Percentiles rank a stretch among this genome's conserved stretches.
Evolutionary conservation across 2,329 filamentous ascomycete genomes (phyloP).

Genomic region (Alternaria ethzedia): DNA sequence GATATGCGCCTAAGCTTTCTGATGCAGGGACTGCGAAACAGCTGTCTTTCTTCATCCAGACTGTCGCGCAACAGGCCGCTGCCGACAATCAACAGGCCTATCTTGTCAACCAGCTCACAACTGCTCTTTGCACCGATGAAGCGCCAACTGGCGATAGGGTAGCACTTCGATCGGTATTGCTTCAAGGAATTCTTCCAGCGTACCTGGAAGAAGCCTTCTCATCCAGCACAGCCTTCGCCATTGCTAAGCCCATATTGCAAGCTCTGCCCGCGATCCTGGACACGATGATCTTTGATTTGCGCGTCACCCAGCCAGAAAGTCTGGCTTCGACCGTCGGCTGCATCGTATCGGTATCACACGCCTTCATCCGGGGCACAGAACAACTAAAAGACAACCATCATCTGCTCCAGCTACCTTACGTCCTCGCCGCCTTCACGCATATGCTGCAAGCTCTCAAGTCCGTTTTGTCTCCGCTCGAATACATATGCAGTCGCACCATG

Average conservation of each 20-base stretch:
- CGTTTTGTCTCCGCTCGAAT: constrained; percentile 54
- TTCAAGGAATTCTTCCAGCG: constrained; percentile 63
- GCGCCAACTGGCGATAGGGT: constrained; percentile 48
- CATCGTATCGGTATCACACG: constrained; percentile 49
- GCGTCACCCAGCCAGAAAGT: constrained; percentile 50
- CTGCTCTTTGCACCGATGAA: constrained; percentile 58
- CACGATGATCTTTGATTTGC: constrained; percentile 55
- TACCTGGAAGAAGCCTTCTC: constrained; percentile 60
- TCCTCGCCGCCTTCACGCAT: constrained; percentile 48
- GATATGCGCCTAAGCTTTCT: constrained; percentile 62
- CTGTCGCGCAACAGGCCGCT: constrained; percentile 64
- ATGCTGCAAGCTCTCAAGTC: constrained; percentile 53
- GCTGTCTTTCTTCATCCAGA: constrained; percentile 65
- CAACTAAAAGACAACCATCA: constrained; percentile 42
- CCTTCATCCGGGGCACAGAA: constrained; percentile 47
- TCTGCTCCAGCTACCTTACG: constrained; percentile 48
- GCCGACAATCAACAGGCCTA: constrained; percentile 64
- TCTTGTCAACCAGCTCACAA: constrained; percentile 60
- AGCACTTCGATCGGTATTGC: constrained; percentile 58
- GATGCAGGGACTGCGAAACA: constrained; percentile 59
- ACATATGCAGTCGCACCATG: constrained; percentile 49
- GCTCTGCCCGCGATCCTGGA: constrained; percentile 53
- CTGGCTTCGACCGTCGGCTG: constrained; percentile 46
- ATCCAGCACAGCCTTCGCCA: constrained; percentile 57
- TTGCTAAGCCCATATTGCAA: constrained; percentile 60